phyloP scores from a whole-genome alignment of 1,284 basidiomycete genomes.

The Apiotrichum sp. region DNA sequence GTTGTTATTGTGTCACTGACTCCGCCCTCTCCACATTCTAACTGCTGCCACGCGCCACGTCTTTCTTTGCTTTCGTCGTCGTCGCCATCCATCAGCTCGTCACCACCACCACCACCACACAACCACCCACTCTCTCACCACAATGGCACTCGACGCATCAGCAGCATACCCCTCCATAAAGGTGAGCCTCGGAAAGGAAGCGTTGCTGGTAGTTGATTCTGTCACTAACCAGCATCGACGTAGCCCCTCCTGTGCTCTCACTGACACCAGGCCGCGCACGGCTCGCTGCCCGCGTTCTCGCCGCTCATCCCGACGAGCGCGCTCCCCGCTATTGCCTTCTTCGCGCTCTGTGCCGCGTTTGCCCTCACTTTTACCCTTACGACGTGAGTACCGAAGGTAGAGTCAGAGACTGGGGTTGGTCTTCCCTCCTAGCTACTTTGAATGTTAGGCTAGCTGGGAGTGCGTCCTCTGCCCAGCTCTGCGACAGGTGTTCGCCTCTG shows the following conservation, averaged over 20 bases:
- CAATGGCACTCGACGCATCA: background rate
- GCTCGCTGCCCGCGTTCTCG: constrained; percentile 56
- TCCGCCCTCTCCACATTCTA: too few species aligned
- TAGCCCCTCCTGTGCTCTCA: background rate
- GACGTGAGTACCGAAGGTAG: constrained; percentile 56
- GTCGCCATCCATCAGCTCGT: background rate
- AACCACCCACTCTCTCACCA: too few species aligned
- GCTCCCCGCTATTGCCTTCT: constrained; percentile 66
- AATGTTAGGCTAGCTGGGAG: too few species aligned
- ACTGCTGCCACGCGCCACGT: background rate
- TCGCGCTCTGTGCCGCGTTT: constrained; percentile 67
- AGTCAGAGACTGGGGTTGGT: too few species aligned
- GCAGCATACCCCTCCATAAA: constrained; percentile 10
- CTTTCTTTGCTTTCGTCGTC: background rate
- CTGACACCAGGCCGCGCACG: constrained; percentile 52
- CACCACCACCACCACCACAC: background rate
- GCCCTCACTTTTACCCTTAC: constrained; percentile 79
- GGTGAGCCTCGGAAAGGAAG: too few species aligned
- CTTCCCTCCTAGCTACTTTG: background rate
- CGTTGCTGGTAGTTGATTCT: too few species aligned
- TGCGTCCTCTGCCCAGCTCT: too few species aligned
- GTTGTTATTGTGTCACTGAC: too few species aligned
- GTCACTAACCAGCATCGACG: too few species aligned
- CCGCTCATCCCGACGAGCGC: constrained; percentile 60
- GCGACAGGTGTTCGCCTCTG: too few species aligned